Conservation (phyloP, 164 flowering plant genomes). For the Stephania cephalantha region DNA sequence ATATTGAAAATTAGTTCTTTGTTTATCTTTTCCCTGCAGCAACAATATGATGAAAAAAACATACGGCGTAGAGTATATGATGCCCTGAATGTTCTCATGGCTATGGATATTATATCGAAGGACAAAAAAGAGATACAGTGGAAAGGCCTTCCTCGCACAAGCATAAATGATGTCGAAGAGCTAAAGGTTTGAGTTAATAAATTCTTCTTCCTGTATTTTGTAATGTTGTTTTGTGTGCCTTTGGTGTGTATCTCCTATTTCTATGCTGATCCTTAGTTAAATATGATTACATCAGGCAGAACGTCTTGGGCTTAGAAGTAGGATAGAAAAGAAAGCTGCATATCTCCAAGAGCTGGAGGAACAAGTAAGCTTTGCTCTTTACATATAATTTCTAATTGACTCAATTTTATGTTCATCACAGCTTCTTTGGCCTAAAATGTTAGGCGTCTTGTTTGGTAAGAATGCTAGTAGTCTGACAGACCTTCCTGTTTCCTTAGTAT, state of each 20-base stretch:
- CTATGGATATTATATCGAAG: slow-evolving; percentile 83
- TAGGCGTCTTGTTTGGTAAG: background rate
- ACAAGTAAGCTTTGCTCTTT: slow-evolving; percentile 48
- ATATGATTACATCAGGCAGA: slow-evolving; percentile 48
- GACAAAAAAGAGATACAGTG: slow-evolving; percentile 83
- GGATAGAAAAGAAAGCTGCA: slow-evolving; percentile 83
- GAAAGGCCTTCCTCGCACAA: slow-evolving; percentile 76
- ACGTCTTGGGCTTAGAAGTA: slow-evolving; percentile 50
- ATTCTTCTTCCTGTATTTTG: background rate
- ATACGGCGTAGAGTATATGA: slow-evolving; percentile 80
- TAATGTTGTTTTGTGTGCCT: background rate
- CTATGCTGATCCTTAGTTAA: slow-evolving; percentile 1
- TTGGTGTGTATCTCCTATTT: slow-evolving; percentile 12
- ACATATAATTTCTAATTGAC: background rate
- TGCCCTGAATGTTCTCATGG: slow-evolving; percentile 87
- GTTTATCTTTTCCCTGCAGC: slow-evolving; percentile 28
- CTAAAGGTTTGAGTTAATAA: slow-evolving; percentile 42
- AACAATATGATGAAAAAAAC: slow-evolving; percentile 82
- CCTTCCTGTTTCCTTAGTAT: slow-evolving; percentile 29
- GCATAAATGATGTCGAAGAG: slow-evolving; percentile 61
- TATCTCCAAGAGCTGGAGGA: slow-evolving; percentile 91
- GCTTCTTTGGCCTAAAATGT: background rate
- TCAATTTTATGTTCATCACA: slow-evolving; percentile 3
- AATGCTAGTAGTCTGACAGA: slow-evolving; percentile 8
- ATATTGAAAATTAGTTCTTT: slow-evolving; percentile 7